Evolutionary conservation across 2,329 filamentous ascomycete species (phyloP), one percentile per base, ranked within the genome.

Genomic region (Arthrocladium fulminans): DNA sequence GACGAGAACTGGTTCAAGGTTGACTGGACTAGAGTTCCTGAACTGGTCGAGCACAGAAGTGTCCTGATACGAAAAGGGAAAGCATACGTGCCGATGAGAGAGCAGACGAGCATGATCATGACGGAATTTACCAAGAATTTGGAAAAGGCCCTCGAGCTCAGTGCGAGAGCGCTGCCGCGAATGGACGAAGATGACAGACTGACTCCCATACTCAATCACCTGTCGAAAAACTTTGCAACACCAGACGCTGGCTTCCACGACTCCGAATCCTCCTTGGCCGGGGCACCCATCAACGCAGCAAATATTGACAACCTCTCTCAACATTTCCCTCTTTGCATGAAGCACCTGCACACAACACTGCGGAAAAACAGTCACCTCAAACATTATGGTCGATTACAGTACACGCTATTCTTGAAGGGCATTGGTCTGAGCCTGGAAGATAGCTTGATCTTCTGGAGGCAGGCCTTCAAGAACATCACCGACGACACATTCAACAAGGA

Each of bases 401-500:
- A 97, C 72, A 87, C 86, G 0, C 79, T 98, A 3, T 98, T 98
- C 76, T 76, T 98, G 50, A 98, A 98, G 67, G 92, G 92, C 35
- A 88, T 97, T 51, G 92, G 92, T 0, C 73, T 98, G 23, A 88
- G 79, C 54, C 72, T 98, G n/a, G 88, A 96, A 61, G 90, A 98
- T 66, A 88, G 81, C 58, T 76, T 98, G 20, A 59, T 88, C 10
- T 98, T 98, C 72, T 98, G 92, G 92, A 83, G 92, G 9, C 77
- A 80, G 53, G 74, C 77, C 23, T 97, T 98, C 76, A 81, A 81
- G 63, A 84, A 88, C 57, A 80, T 94, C 55, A 89, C 86, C 0
- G 92, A 97, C 61, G 90, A 97, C 60, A 83, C 83, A 29, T 98
- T 97, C 76, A 94, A 94, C 68, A 97, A 96, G 63, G 88, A 96